Evolutionary conservation across 345 rosid species (phyloP), one percentile per base, ranked within the genome.

Genomic region (Lepidium didymum): DNA sequence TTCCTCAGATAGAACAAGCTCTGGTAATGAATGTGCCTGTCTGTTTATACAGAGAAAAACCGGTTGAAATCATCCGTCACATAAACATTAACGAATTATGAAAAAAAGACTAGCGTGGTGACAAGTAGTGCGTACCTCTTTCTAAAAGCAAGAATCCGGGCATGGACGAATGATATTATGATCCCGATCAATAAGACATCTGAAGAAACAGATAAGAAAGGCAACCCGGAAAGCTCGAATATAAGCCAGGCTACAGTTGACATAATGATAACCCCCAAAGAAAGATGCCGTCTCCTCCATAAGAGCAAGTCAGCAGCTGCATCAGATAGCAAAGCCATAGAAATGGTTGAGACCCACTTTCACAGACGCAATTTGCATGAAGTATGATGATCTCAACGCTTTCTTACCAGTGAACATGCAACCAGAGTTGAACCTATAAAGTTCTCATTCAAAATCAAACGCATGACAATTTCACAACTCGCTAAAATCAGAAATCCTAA

Each of bases 191-290:
- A 82, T 79, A 90, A 78, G 64, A 90, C 83, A 73, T 93, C 92
- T 6, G 98, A 84, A 64, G 91, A 87, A 59, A 93, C 64, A 23
- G 96, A 83, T 70, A 94, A 79, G 86, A 87, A 85, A 7, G 96
- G 83, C 50, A 94, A 80, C 16, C 91, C 91, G 14, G 99, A 86
- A 45, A 77, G 70, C 83, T 88, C 97, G 67, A 86, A 86, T 50
- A 82, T 75, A 47, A 90, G 74, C 96, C 96, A 94, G 10, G 87
- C 92, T 69, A 81, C 80, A n/a, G 96, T 90, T n/a, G 97, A 89
- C 67, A 81, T 82, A 55, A 88, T 44, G 74, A 85, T 79, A 62
- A 81, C 80, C n/a, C 89, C 91, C 12, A 87, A 68, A 31, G 97
- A 87, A 46, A 72, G 81, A 65, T 38, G 84, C 40, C 80, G 49